Percentiles rank a stretch among this genome's conserved stretches.
These are phyloP conservation scores for Streptanthus diversifolius DNA, from an alignment of 345 rosid genomes.

Conservation along the genomic window DNA sequence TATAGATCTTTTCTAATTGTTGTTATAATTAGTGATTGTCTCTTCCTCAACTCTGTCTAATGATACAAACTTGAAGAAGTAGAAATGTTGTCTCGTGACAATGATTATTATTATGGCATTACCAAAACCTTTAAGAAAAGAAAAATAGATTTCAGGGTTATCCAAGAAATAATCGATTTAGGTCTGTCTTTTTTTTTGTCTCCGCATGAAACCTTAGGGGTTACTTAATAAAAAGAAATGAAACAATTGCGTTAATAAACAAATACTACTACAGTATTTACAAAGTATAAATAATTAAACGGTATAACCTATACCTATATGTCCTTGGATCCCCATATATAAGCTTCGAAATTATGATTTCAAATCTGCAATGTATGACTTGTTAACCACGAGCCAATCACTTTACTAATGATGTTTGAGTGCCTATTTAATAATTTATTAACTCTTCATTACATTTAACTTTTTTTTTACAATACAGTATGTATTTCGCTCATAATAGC, in stretches of 20 bases:
- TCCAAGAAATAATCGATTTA: slow-evolving; percentile 22
- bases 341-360: no score
- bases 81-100: slow-evolving; percentile 10
- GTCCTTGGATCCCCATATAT: no score
- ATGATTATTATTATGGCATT: slow-evolving; percentile 3
- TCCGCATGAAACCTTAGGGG: neutral
- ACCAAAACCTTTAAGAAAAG: neutral
- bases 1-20: neutral
- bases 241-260: neutral
- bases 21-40: neutral
- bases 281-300: neutral
- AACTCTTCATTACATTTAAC: no score
- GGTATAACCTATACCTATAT: no score
- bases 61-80: slow-evolving; percentile 16
- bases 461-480: no score
- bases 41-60: slow-evolving; percentile 15
- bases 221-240: neutral
- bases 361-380: no score
- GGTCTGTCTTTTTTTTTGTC: slow-evolving; percentile 21
- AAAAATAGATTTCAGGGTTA: neutral
- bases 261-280: neutral
- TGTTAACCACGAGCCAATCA: no score
- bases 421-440: no score
- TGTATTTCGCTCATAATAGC: neutral
- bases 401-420: no score